Base-by-base conservation (phyloP, 2,329 filamentous ascomycete genomes). In the Cladosporium oxysporum region DNA sequence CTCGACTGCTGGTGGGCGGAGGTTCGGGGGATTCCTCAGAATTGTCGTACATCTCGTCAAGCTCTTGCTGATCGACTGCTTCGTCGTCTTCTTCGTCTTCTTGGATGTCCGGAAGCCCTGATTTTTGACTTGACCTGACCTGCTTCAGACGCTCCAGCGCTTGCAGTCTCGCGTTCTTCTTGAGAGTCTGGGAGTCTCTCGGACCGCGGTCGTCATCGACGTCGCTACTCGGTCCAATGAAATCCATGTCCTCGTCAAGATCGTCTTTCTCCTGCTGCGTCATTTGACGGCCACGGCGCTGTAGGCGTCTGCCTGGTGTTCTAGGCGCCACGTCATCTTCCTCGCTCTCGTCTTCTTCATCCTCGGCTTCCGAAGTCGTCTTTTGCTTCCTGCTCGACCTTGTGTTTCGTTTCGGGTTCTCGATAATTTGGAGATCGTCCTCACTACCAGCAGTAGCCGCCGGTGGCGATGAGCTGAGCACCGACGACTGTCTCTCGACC, bases 221-320 rank as follows among this genome's bases (percentile, higher is more conserved):
- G 57, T 74, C 73, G 33, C 73, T 76, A 53, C 75, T 76, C 1
- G 74, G 72, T 12, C 70, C 72, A 0, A 83, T 70, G 62, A 81
- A 82, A 5, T 81, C 78, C 2, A 83, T 71, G 49, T 83, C 82
- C 60, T 82, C 80, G 44, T 79, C 75, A 12, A 83, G 70, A 57
- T 83, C 81, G 12, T 80, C 78, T 57, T 75, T 69, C 57, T 79
- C 78, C 5, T 75, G 58, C 55, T 71, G 61, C 28, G 71, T 65
- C 21, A 68, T 62, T 2, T 62, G 65, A 37, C 70, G 69, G 67
- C 70, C 72, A 29, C 52, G 28, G n/a, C 26, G 52, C 12, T 55
- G 52, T 7, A 69, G 62, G 28, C 63, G 69, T 29, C 68, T 68
- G 16, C 65, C 23, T 14, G 74, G 74, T 49, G 74, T 76, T 23